phyloP scores from a whole-genome alignment of 306 rosid species.

The Acacia melanoxylon region DNA sequence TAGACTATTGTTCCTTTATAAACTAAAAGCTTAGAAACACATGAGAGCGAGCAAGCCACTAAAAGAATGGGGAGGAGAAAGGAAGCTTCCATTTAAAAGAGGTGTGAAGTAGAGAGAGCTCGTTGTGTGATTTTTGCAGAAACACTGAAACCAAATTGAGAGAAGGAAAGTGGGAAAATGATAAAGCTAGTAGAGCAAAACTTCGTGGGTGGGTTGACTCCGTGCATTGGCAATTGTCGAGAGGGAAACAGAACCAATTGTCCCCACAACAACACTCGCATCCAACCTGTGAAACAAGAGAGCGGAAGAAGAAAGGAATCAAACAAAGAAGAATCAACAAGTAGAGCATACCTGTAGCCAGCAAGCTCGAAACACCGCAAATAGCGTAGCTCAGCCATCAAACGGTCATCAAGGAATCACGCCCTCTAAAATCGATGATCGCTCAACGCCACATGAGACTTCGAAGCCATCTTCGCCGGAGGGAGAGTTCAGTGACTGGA shows the following conservation, averaged over 20 bases:
- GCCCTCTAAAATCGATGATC: neutral
- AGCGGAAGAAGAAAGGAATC: neutral
- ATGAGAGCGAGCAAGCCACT: no score
- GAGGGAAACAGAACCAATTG: neutral
- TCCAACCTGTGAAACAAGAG: neutral
- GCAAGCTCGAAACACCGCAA: neutral
- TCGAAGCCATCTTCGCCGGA: neutral
- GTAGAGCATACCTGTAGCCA: neutral
- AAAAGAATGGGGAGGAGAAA: no score
- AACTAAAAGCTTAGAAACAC: no score
- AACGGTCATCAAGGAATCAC: neutral
- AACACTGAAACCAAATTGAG: no score
- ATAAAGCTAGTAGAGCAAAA: no score
- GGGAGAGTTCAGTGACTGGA: neutral
- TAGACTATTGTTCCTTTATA: no score
- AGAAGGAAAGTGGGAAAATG: no score
- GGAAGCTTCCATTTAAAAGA: no score
- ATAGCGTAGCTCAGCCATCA: neutral
- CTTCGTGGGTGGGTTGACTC: no score
- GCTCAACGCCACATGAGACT: neutral
- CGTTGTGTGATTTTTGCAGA: no score
- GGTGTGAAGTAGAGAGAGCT: no score
- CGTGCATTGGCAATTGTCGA: no score
- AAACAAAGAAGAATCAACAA: neutral
- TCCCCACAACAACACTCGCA: neutral